These are phyloP conservation scores for Mortierella antarctica DNA, from an alignment of 192 early-diverging fungal genomes.

Conservation along the genomic window DNA sequence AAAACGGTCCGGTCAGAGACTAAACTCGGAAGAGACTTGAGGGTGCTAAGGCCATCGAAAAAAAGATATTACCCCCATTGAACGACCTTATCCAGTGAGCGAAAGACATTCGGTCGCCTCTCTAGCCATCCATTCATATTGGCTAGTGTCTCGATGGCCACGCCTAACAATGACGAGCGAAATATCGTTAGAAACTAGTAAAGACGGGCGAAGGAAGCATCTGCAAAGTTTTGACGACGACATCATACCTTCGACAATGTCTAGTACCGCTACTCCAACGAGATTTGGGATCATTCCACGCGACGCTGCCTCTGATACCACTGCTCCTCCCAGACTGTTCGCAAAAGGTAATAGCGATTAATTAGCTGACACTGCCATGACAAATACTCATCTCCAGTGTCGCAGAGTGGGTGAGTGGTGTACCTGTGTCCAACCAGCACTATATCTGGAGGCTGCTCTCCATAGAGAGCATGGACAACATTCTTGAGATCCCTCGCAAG, in stretches of 20 bases:
- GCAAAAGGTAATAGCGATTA: background rate
- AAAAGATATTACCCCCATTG: conserved; percentile 61
- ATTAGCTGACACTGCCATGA: background rate
- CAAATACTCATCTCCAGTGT: background rate
- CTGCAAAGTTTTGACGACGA: background rate
- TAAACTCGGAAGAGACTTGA: background rate
- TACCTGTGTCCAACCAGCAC: conserved; percentile 86
- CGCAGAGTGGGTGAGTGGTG: background rate
- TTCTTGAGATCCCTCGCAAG: conserved; percentile 69
- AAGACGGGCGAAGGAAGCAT: background rate
- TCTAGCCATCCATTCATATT: conserved; percentile 60
- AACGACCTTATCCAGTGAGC: conserved; percentile 61
- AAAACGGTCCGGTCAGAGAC: background rate
- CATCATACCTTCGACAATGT: conserved; percentile 81
- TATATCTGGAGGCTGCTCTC: conserved; percentile 61
- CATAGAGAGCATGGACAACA: conserved; percentile 59
- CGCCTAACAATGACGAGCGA: conserved; percentile 30
- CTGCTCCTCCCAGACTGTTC: conserved; percentile 81
- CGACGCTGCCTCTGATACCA: conserved; percentile 72
- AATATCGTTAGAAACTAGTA: conserved; percentile 1
- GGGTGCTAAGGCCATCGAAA: background rate
- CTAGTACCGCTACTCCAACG: conserved; percentile 74
- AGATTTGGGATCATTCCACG: conserved; percentile 60
- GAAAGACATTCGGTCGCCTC: conserved; percentile 59
- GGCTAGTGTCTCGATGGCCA: conserved; percentile 66